These are phyloP conservation scores for Agaricales sp. DNA, from an alignment of 1,284 basidiomycete genomes.

Conservation along the genomic window DNA sequence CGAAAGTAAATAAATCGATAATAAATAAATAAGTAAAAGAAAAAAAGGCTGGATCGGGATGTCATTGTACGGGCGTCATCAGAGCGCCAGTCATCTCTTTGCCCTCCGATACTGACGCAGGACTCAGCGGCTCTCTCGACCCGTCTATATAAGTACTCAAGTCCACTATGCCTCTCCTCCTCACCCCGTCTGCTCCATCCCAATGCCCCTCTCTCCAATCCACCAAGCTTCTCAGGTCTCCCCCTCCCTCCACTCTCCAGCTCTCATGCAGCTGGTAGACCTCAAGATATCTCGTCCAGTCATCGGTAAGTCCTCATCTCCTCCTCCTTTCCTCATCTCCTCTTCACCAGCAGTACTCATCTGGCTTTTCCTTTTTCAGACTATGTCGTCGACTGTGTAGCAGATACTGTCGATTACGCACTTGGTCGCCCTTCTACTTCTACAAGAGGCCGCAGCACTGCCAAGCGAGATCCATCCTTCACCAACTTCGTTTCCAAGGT, in stretches of 20 bases:
- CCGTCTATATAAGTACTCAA: not conserved
- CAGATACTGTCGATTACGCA: constrained; percentile 64
- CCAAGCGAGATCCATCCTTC: constrained; percentile 44
- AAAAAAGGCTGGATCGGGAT: not conserved
- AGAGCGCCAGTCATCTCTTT: not conserved
- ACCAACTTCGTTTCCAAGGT: constrained; percentile 52
- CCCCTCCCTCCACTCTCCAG: constrained; percentile 46
- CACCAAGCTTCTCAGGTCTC: constrained; percentile 58
- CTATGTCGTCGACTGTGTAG: constrained; percentile 53
- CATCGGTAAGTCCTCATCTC: constrained; percentile 37
- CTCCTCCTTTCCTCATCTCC: constrained; percentile 3
- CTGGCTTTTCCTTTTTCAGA: constrained; percentile 27
- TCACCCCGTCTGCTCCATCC: not conserved
- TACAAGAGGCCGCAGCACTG: constrained; percentile 30
- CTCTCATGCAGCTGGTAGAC: constrained; percentile 52
- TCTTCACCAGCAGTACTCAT: not conserved
- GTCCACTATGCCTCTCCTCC: not conserved
- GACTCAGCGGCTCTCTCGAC: not conserved
- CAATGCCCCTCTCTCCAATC: constrained; percentile 14
- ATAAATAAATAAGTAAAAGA: not conserved
- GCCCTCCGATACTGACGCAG: not conserved
- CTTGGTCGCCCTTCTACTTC: constrained; percentile 50
- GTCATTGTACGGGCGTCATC: not conserved
- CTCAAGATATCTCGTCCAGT: constrained; percentile 46
- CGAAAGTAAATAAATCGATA: not conserved